Conservation (phyloP, 2,329 filamentous ascomycete genomes). For the Thielaviopsis musarum region DNA sequence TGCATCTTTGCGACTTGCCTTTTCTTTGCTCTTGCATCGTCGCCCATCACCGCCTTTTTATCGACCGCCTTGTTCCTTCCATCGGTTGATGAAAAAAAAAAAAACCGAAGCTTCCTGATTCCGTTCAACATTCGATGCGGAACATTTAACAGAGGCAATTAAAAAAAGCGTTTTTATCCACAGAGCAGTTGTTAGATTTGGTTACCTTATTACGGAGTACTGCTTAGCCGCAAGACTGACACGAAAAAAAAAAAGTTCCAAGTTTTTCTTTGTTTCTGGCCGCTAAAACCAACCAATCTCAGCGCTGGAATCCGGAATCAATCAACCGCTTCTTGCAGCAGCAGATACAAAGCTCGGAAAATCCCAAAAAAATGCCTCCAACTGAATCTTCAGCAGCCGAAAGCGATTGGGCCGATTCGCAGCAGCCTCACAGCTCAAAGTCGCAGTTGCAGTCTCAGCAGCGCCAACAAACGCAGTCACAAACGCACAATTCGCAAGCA, state of each 20-base stretch:
- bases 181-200: too few species aligned
- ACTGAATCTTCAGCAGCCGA: not conserved
- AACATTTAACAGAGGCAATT: too few species aligned
- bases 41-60: too few species aligned
- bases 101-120: not conserved
- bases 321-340: not conserved
- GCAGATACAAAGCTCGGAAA: not conserved
- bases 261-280: not conserved
- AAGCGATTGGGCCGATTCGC: not conserved
- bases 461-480: not conserved
- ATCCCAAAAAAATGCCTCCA: not conserved
- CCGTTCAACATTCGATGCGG: too few species aligned
- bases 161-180: not conserved
- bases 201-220: not conserved
- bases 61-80: too few species aligned
- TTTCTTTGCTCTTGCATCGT: too few species aligned
- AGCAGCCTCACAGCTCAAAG: constrained; percentile 4
- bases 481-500: not conserved
- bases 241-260: too few species aligned
- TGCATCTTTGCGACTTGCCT: too few species aligned
- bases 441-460: not conserved
- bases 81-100: too few species aligned
- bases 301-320: not conserved
- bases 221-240: not conserved
- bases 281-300: not conserved